Evolutionary conservation across 2,329 filamentous ascomycete genomes (phyloP).

Genomic region (Neofusicoccum umdonicola): DNA sequence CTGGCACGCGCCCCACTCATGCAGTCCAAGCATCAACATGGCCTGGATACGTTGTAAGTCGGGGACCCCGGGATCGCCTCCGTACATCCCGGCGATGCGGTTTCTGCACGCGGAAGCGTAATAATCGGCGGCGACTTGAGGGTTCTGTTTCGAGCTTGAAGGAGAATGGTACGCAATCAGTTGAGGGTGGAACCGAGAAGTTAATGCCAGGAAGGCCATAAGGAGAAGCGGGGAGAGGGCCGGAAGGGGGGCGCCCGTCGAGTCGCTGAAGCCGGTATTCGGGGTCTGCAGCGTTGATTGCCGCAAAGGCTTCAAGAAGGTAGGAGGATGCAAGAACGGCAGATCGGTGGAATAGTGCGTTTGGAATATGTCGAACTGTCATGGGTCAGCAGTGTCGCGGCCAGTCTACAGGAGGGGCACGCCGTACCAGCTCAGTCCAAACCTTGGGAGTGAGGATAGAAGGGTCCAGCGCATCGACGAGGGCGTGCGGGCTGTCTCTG

Average conservation of each 20-base stretch:
- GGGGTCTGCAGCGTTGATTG: slow-evolving; percentile 24
- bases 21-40: slow-evolving; percentile 67
- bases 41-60: slow-evolving; percentile 66
- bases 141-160: slow-evolving; percentile 51
- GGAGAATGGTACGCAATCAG: slow-evolving; percentile 56
- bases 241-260: slow-evolving; percentile 29
- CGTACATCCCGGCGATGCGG: slow-evolving; percentile 49
- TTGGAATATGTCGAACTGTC: slow-evolving; percentile 63
- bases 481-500: slow-evolving; percentile 44
- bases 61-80: slow-evolving; percentile 48
- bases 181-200: slow-evolving; percentile 64
- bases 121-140: slow-evolving; percentile 60
- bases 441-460: slow-evolving; percentile 61
- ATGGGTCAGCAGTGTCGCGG: slow-evolving; percentile 20
- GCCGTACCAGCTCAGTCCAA: slow-evolving; percentile 59
- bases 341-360: slow-evolving; percentile 71
- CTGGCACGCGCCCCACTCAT: slow-evolving; percentile 67
- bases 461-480: slow-evolving; percentile 61
- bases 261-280: slow-evolving; percentile 30
- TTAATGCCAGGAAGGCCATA: slow-evolving; percentile 66
- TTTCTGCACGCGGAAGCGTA: slow-evolving; percentile 60
- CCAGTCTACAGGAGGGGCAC: slow-evolving; percentile 4
- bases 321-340: slow-evolving; percentile 67
- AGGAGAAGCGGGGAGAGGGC: slow-evolving; percentile 48
- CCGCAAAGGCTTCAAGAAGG: slow-evolving; percentile 53